phyloP scores from a whole-genome alignment of 2,329 filamentous ascomycete genomes.

The Ophiostoma pallidulum region DNA sequence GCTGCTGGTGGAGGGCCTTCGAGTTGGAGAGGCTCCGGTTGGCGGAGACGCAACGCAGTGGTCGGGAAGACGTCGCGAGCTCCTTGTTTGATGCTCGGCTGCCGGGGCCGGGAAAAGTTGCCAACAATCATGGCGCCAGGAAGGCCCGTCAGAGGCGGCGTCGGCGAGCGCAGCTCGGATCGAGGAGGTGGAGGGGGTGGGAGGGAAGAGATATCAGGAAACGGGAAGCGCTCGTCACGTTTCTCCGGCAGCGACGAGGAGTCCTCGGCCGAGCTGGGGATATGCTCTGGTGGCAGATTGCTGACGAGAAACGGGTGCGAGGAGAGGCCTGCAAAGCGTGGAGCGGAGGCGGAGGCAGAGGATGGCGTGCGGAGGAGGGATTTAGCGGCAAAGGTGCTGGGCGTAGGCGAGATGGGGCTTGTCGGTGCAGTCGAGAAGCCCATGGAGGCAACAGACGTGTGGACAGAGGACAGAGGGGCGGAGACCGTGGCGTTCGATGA shows the following conservation, averaged over 20 bases:
- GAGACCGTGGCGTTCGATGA: constrained; percentile 11
- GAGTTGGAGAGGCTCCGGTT: constrained; percentile 13
- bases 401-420: constrained; percentile 10
- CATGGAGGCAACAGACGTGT: constrained; percentile 11
- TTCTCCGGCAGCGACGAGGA: constrained; percentile 8
- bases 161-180: constrained; percentile 2
- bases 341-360: constrained; percentile 18
- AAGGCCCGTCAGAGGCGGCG: constrained; percentile 9
- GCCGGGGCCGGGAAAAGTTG: constrained; percentile 53
- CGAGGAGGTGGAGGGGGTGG: neutral
- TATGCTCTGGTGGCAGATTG: constrained; percentile 2
- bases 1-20: constrained; percentile 6
- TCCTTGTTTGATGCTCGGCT: constrained; percentile 40
- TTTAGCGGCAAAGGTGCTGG: constrained; percentile 6
- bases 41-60: constrained; percentile 9
- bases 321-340: constrained; percentile 23
- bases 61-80: constrained; percentile 17
- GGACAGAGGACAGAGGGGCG: constrained; percentile 1
- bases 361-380: constrained; percentile 15
- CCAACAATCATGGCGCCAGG: constrained; percentile 32
- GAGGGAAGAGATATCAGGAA: neutral
- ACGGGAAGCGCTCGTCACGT: constrained; percentile 16
- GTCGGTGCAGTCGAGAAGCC: constrained; percentile 15
- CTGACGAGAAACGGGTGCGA: constrained; percentile 21
- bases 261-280: constrained; percentile 10